phyloP scores from a whole-genome alignment of 306 rosid species.

The Lathyrus oleraceus region DNA sequence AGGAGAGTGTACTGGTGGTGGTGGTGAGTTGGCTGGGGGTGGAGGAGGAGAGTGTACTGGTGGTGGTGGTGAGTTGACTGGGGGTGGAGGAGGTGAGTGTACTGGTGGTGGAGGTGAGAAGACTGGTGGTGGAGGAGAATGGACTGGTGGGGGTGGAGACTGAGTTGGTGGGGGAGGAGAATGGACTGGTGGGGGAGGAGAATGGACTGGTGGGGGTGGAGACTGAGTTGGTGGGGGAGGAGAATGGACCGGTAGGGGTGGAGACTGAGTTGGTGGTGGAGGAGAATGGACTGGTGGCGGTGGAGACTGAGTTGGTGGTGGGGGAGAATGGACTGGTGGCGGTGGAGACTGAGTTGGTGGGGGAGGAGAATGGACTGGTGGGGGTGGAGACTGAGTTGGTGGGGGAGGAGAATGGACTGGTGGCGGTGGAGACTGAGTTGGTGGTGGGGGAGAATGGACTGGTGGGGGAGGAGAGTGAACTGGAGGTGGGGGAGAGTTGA shows the following conservation, averaged over 20 bases:
- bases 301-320: slow-evolving; percentile 9
- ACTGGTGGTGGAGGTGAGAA: neutral
- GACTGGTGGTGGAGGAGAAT: neutral
- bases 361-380: slow-evolving; percentile 13
- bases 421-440: too few relatives aligned
- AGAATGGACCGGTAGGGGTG: slow-evolving; percentile 24
- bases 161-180: slow-evolving; percentile 26
- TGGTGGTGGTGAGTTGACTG: slow-evolving; percentile 21
- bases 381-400: too few relatives aligned
- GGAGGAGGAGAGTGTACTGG: slow-evolving; percentile 31
- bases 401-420: slow-evolving; percentile 21
- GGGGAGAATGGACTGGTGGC: slow-evolving; percentile 17
- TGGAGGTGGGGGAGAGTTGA: neutral
- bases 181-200: neutral
- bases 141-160: neutral
- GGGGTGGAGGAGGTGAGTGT: slow-evolving; percentile 28
- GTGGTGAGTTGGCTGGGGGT: slow-evolving; percentile 20
- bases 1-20: slow-evolving; percentile 22
- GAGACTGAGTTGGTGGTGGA: slow-evolving; percentile 24
- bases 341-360: slow-evolving; percentile 25
- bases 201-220: slow-evolving; percentile 19
- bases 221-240: slow-evolving; percentile 26
- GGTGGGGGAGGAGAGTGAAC: neutral
- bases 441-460: slow-evolving; percentile 15
- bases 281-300: neutral